Evolutionary conservation across 805 yeast species (phyloP).

Genomic region (Lipomyces sp.): DNA sequence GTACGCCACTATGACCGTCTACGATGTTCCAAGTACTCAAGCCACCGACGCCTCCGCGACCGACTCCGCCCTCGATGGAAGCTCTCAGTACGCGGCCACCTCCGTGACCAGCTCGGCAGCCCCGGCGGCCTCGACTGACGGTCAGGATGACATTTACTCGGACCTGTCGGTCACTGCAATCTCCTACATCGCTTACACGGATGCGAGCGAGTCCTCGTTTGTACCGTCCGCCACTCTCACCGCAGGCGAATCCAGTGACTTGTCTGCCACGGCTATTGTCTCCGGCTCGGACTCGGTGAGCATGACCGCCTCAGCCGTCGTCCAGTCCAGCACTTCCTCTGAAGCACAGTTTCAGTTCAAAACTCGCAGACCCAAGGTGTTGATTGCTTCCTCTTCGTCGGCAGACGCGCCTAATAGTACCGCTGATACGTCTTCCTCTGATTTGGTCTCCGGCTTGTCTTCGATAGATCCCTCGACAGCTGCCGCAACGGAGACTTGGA

Average conservation of each 20-base stretch:
- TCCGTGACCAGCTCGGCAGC: neutral
- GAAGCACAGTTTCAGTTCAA: too few relatives aligned
- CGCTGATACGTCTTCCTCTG: neutral
- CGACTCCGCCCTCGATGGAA: neutral
- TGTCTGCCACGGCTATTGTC: neutral
- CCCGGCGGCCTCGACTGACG: neutral
- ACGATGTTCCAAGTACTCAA: neutral
- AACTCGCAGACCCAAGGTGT: too few relatives aligned
- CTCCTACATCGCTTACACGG: too few relatives aligned
- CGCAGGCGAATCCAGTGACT: too few relatives aligned
- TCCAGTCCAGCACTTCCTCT: neutral
- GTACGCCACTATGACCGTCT: neutral
- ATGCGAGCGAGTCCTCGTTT: neutral
- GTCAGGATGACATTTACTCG: neutral
- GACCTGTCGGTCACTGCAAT: neutral
- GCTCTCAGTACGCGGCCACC: neutral
- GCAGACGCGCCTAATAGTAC: neutral
- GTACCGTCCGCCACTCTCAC: neutral
- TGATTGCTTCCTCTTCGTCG: neutral
- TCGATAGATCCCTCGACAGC: too few relatives aligned
- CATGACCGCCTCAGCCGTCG: neutral
- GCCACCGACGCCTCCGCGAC: neutral
- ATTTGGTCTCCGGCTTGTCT: too few relatives aligned
- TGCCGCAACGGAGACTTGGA: too few relatives aligned
- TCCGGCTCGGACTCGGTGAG: neutral